phyloP scores from a whole-genome alignment of 441 rosid species.

The Metrosideros polymorpha region DNA sequence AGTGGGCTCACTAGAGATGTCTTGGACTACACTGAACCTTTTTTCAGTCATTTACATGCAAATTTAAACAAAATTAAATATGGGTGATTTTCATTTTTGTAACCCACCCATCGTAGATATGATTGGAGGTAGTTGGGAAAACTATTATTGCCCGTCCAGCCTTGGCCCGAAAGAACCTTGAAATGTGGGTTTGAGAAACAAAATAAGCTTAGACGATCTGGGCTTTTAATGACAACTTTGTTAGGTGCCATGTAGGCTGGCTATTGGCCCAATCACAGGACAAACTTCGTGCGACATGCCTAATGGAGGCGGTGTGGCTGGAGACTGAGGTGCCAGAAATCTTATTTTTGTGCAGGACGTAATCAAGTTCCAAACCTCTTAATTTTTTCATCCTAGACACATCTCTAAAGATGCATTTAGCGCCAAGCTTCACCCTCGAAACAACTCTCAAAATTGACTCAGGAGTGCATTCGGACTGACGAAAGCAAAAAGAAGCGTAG shows the following conservation, averaged over 20 bases:
- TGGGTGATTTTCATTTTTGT: no score
- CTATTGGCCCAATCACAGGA: no score
- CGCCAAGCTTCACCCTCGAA: background rate
- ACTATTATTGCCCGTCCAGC: background rate
- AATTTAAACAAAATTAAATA: background rate
- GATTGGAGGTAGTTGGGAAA: background rate
- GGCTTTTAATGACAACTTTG: no score
- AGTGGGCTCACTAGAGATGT: background rate
- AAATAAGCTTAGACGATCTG: no score
- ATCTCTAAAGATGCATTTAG: background rate
- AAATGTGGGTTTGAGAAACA: background rate
- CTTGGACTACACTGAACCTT: background rate
- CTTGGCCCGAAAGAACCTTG: background rate
- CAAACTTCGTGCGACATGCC: background rate
- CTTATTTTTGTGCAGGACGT: background rate
- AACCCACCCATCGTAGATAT: background rate
- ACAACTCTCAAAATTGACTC: background rate
- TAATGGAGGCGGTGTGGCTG: background rate
- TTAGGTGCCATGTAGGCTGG: no score
- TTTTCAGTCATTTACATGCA: background rate
- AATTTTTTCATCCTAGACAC: background rate
- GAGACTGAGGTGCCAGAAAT: background rate
- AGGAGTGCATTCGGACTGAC: background rate
- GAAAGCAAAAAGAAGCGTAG: accelerated
- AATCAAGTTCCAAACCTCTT: background rate